These are phyloP conservation scores for Graphium sp. DNA, from an alignment of 2,329 filamentous ascomycete genomes.

Conservation along the genomic window DNA sequence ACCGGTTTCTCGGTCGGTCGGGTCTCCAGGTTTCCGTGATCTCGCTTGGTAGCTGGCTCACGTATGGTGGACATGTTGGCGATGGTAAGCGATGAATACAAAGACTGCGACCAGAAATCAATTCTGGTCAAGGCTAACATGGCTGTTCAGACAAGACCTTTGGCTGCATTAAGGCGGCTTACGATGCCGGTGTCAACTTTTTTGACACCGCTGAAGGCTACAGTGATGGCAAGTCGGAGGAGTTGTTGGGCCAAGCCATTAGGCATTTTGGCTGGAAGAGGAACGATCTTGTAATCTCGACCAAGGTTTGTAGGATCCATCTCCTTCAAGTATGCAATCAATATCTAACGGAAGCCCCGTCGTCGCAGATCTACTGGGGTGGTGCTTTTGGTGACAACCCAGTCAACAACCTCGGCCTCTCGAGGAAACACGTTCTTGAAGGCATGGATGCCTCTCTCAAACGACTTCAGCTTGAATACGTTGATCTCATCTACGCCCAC, in stretches of 20 bases:
- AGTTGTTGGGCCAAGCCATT: constrained; percentile 44
- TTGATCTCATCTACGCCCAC: constrained; percentile 55
- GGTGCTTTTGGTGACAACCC: constrained; percentile 39
- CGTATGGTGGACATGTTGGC: constrained; percentile 58
- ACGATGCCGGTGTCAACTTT: constrained; percentile 43
- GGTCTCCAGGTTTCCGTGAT: constrained; percentile 61
- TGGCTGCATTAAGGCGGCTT: constrained; percentile 44
- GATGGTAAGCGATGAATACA: constrained; percentile 43
- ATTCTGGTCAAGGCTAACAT: too few species aligned
- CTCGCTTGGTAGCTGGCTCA: constrained; percentile 56
- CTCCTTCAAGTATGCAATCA: neutral
- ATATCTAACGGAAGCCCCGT: neutral
- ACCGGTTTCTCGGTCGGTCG: constrained; percentile 53
- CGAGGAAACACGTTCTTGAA: constrained; percentile 54
- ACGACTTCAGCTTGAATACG: constrained; percentile 39
- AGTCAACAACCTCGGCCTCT: constrained; percentile 51
- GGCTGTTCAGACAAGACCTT: constrained; percentile 24
- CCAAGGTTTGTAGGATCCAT: constrained; percentile 24
- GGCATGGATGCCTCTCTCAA: constrained; percentile 42
- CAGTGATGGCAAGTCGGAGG: constrained; percentile 41
- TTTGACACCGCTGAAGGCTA: constrained; percentile 45
- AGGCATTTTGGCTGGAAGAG: constrained; percentile 43
- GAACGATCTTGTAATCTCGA: constrained; percentile 42
- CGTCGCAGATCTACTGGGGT: constrained; percentile 44
- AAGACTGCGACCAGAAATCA: too few species aligned